Base-by-base conservation (phyloP, 176 grass and related monocot species). In the Poa pratensis region DNA sequence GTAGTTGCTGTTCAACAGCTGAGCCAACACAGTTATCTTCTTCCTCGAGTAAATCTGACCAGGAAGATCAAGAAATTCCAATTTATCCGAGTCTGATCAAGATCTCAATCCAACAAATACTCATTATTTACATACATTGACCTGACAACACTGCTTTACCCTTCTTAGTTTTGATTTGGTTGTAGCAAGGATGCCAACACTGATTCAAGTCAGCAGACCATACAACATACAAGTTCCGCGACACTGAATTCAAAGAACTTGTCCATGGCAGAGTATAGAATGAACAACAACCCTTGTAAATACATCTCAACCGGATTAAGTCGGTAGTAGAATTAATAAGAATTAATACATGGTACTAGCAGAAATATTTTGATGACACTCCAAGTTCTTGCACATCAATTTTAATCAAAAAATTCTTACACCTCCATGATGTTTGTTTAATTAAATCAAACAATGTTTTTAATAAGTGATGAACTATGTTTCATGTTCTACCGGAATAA, bases 71-170 rank as follows among this genome's bases (percentile, higher is more conserved):
- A 27, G 90, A 88, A 8, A 64, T 95, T 82, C 86, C 86, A 64
- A 80, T 89, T 46, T 93, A 89, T 89, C 45, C 91, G 58, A 95
- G 88, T 39, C 86, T 84, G 52, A 82, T 95, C 57, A 95, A 93
- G 73, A 43, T 43, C 43, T 54, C 18, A 54, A 54, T 54, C 52
- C 52, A 54, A 19, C 52, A 18, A 3, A 19, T 54, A 54, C 52
- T 54, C 5, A 54, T 2, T 17, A 19, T 17, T 54, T 49, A 54
- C 17, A 19, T 54, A 54, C 17, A 54, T 17, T 5, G 49, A 5
- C 14, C 15, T 0, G 17, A 7, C 52, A 54, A 54, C 14, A 53
- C 0, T 17, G 16, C 17, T 1, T 17, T 54, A 19, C 1, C 48
- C 52, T 54, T 10, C 5, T 54, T 54, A 18, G 18, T 54, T 17